These are phyloP conservation scores for Paraphaeosphaeria minitans DNA, from an alignment of 2,329 filamentous ascomycete genomes.

Conservation along the genomic window DNA sequence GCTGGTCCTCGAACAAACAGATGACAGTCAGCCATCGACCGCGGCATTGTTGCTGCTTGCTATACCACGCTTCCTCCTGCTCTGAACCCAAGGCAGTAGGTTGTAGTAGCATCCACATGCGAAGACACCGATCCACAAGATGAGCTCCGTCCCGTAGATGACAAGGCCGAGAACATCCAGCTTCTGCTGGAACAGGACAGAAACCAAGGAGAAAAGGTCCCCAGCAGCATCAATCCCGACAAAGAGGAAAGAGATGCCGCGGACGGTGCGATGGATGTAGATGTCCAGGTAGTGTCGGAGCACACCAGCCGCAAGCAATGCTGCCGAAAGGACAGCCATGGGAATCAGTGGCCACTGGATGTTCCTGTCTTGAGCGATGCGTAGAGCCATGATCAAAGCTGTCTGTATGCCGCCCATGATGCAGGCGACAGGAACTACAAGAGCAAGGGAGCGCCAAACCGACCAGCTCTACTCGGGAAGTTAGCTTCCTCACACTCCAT, in stretches of 20 bases:
- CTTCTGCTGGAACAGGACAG: constrained; percentile 65
- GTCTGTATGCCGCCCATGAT: constrained; percentile 65
- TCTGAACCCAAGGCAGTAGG: constrained; percentile 61
- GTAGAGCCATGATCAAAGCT: constrained; percentile 63
- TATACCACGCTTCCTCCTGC: constrained; percentile 36
- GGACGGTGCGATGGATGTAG: constrained; percentile 66
- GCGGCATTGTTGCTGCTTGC: constrained; percentile 12
- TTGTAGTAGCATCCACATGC: constrained; percentile 70
- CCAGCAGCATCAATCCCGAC: constrained; percentile 72
- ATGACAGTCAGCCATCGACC: neutral
- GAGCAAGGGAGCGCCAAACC: constrained; percentile 53
- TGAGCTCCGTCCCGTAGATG: constrained; percentile 70
- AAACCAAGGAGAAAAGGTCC: constrained; percentile 69
- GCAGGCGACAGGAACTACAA: constrained; percentile 58
- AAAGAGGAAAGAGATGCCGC: constrained; percentile 74
- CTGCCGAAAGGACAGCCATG: constrained; percentile 70
- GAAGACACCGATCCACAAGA: constrained; percentile 71
- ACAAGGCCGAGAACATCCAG: constrained; percentile 67
- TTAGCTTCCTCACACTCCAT: constrained; percentile 14
- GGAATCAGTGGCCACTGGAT: constrained; percentile 66
- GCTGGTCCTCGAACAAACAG: constrained; percentile 5
- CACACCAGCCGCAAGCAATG: constrained; percentile 68
- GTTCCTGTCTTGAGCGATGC: constrained; percentile 51
- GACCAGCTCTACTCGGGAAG: constrained; percentile 56
- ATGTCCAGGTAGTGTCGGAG: constrained; percentile 73